phyloP scores from a whole-genome alignment of 192 early-diverging fungal genomes.

The Funneliformis mosseae region DNA sequence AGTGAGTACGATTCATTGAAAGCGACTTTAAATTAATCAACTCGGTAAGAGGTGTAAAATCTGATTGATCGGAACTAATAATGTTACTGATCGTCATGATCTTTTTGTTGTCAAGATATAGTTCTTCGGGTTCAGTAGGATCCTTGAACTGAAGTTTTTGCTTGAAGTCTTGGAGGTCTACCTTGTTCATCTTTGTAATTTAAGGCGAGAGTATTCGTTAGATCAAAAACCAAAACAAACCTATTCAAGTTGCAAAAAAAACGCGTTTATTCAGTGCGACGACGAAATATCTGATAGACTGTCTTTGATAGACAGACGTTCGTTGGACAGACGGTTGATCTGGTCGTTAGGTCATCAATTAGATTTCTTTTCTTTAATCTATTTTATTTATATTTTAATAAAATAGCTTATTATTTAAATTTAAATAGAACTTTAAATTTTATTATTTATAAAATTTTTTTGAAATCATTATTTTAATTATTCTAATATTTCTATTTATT shows the following conservation, averaged over 20 bases:
- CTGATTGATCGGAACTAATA: background rate
- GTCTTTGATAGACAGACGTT: background rate
- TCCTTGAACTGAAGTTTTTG: slow-evolving; percentile 32
- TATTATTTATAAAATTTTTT: no score
- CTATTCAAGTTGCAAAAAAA: background rate
- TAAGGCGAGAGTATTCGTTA: background rate
- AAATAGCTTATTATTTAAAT: no score
- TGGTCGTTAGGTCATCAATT: no score
- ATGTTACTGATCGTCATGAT: slow-evolving; percentile 22
- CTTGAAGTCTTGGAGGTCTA: slow-evolving; percentile 26
- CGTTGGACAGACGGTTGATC: background rate
- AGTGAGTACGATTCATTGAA: slow-evolving; percentile 16
- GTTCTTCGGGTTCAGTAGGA: slow-evolving; percentile 21
- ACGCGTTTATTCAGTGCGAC: background rate
- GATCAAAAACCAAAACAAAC: background rate
- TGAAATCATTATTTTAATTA: no score
- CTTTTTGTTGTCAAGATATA: slow-evolving; percentile 32
- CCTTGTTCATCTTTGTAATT: background rate
- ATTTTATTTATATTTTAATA: no score
- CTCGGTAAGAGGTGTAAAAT: slow-evolving; percentile 26
- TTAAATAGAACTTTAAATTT: no score
- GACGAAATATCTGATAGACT: background rate
- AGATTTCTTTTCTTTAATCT: no score
- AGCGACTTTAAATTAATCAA: slow-evolving; percentile 22
- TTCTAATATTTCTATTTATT: no score